phyloP scores from a whole-genome alignment of 169 alveolate genomes.

The Plasmodium yoelii region DNA sequence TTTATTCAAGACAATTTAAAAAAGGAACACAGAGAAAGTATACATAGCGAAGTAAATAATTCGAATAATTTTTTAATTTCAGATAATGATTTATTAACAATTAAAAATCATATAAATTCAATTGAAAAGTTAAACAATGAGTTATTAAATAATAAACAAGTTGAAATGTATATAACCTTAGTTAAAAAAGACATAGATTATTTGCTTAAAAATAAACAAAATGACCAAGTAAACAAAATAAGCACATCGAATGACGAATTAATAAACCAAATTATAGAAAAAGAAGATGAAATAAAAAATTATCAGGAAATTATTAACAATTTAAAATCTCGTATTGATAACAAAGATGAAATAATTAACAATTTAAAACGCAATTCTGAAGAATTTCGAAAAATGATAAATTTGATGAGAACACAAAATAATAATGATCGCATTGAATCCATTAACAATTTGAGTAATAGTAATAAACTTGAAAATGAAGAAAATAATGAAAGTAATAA shows the following conservation, averaged over 20 bases:
- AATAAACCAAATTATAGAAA: slow-evolving; percentile 12
- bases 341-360: slow-evolving; percentile 49
- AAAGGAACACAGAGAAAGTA: neutral
- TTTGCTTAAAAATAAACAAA: neutral
- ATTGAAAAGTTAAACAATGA: slow-evolving; percentile 45
- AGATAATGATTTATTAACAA: slow-evolving; percentile 7
- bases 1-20: neutral
- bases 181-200: slow-evolving; percentile 22
- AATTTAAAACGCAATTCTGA: slow-evolving; percentile 34
- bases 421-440: no score
- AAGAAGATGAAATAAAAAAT: slow-evolving; percentile 43
- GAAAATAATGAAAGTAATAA: neutral
- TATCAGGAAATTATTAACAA: slow-evolving; percentile 31
- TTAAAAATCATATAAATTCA: slow-evolving; percentile 23
- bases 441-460: neutral
- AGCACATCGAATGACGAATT: slow-evolving; percentile 3
- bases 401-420: no score
- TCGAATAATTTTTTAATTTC: neutral
- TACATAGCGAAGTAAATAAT: neutral
- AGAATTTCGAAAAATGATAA: slow-evolving; percentile 5
- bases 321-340: slow-evolving; percentile 15
- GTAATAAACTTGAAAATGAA: neutral
- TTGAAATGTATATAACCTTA: slow-evolving; percentile 19
- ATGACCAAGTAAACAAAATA: neutral
- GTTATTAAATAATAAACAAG: slow-evolving; percentile 23